These are phyloP conservation scores for Strobilomyces dryophilus DNA, from an alignment of 768 basidiomycete species.

Conservation along the genomic window DNA sequence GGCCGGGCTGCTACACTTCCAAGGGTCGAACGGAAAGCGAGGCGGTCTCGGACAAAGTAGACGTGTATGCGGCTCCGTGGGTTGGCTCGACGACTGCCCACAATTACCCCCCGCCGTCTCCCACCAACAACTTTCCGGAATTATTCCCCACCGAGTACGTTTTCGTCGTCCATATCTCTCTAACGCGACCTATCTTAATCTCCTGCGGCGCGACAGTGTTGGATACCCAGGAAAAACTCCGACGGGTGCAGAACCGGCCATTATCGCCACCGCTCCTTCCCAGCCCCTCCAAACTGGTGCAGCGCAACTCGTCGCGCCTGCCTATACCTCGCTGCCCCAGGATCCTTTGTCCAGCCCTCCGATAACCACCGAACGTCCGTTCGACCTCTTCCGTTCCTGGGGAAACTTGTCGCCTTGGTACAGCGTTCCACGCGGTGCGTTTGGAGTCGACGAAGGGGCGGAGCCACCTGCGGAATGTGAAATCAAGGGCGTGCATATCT, in stretches of 20 bases:
- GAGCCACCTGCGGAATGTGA: conserved; percentile 66
- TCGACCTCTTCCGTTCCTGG: conserved; percentile 74
- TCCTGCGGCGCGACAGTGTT: conserved; percentile 33
- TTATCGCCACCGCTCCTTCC: conserved; percentile 70
- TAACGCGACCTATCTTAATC: background rate
- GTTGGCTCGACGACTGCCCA: conserved; percentile 71
- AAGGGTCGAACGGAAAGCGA: background rate
- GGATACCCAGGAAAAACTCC: conserved; percentile 77
- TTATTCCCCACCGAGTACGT: conserved; percentile 61
- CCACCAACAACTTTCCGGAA: conserved; percentile 69
- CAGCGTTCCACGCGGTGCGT: conserved; percentile 58
- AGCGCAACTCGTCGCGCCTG: conserved; percentile 56
- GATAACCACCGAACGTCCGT: conserved; percentile 33
- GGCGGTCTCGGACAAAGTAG: conserved; percentile 11
- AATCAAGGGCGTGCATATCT: conserved; percentile 69
- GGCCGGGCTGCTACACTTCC: conserved; percentile 31
- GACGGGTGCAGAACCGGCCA: conserved; percentile 72
- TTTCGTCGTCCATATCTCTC: background rate
- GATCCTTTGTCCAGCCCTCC: conserved; percentile 5
- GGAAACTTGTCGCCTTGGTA: conserved; percentile 88
- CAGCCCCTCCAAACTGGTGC: conserved; percentile 76
- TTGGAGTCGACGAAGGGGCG: conserved; percentile 70
- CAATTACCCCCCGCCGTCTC: conserved; percentile 65
- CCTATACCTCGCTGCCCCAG: conserved; percentile 21
- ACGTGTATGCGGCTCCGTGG: conserved; percentile 54